Percentiles rank a stretch among this genome's conserved stretches.
Evolutionary conservation across 176 grass and related monocot genomes (phyloP).

Genomic region (Zoysia japonica): DNA sequence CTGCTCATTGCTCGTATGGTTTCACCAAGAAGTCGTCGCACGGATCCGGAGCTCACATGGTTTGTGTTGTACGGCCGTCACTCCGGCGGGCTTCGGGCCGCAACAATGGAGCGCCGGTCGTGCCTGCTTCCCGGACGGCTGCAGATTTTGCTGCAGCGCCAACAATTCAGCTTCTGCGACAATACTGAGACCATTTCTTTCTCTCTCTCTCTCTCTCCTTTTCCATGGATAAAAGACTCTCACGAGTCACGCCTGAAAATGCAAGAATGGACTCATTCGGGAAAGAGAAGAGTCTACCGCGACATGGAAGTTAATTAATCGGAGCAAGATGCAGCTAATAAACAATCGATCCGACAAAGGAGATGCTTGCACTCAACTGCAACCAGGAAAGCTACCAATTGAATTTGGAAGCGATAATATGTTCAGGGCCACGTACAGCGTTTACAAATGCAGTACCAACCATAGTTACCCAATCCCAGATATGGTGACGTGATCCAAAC

Average conservation of each 20-base stretch:
- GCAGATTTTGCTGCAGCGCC: too few relatives aligned
- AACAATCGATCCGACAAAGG: neutral
- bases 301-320: neutral
- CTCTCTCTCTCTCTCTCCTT: neutral
- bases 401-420: constrained; percentile 32
- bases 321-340: neutral
- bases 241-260: neutral
- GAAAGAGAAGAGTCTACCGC: neutral
- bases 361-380: constrained; percentile 22
- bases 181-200: too few relatives aligned
- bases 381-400: neutral
- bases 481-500: neutral
- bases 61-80: too few relatives aligned
- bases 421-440: constrained; percentile 43
- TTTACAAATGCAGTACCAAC: neutral
- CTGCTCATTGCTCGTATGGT: too few relatives aligned
- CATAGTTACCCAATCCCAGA: neutral
- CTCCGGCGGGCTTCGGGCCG: too few relatives aligned
- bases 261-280: neutral
- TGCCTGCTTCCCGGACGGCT: too few relatives aligned
- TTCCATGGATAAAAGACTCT: neutral
- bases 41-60: too few relatives aligned
- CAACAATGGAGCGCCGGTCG: too few relatives aligned
- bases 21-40: too few relatives aligned
- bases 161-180: too few relatives aligned